A percentile compares a stretch with the other conserved stretches of the same genome.
Evolutionary conservation across 345 rosid species (phyloP).

Genomic region (Erysimum cheiranthoides): DNA sequence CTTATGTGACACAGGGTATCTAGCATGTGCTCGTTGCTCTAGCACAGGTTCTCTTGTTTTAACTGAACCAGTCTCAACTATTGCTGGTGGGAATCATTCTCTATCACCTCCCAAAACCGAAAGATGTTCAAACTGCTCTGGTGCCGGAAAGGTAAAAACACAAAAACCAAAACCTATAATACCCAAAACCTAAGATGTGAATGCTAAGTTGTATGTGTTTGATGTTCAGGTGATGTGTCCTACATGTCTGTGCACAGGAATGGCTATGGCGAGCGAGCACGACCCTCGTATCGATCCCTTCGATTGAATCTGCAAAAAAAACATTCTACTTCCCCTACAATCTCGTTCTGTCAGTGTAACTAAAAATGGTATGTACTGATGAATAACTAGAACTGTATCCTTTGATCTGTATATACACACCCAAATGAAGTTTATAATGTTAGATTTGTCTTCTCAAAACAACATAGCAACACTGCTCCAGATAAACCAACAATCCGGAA

Average conservation of each 20-base stretch:
- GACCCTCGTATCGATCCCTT: conserved; percentile 95
- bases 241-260: conserved; percentile 97
- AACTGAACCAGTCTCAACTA: conserved; percentile 68
- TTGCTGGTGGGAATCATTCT: conserved; percentile 57
- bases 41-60: conserved; percentile 79
- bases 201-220: conserved; percentile 27
- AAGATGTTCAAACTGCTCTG: conserved; percentile 96
- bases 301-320: conserved; percentile 52
- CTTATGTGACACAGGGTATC: conserved; percentile 69
- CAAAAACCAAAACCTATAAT: conserved; percentile 2
- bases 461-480: conserved; percentile 1
- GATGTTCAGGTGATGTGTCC: conserved; percentile 92
- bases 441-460: conserved; percentile 29
- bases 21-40: conserved; percentile 96
- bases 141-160: conserved; percentile 82
- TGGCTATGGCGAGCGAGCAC: conserved; percentile 99
- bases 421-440: conserved; percentile 27
- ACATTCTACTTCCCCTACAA: not conserved
- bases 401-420: conserved; percentile 36
- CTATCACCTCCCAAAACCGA: conserved; percentile 67
- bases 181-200: conserved; percentile 5
- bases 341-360: conserved; percentile 22
- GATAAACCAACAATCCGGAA: not conserved
- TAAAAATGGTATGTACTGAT: conserved; percentile 33
- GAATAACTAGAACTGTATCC: conserved; percentile 25